Base-by-base conservation (phyloP, 306 rosid genomes). In the Castanea sativa region DNA sequence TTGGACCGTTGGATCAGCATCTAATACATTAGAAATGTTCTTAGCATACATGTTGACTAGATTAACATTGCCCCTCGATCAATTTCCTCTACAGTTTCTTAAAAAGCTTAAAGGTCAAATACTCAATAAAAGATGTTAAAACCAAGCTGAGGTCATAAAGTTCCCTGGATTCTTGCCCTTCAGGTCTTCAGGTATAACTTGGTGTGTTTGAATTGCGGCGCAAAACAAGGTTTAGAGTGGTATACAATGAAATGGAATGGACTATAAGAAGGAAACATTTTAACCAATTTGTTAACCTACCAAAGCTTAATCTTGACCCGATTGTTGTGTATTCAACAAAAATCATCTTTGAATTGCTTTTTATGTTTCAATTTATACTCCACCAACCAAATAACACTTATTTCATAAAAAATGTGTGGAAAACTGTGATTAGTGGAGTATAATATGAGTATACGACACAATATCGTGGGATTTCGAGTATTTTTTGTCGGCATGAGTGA, bases 221-320 rank as follows among this genome's bases (percentile, higher is more conserved):
- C 84, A 86, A 88, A 77, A 77, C 79, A 83, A 68, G 82, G 78
- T 41, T 73, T 57, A 68, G 41, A 63, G 72, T 11, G 30, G 67
- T 61, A 53, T 60, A 57, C 30, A 75, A 79, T 25, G 75, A 55
- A 53, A 77, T 51, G 19, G 4, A 43, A 23, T 25, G 64, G 59
- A 60, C 4, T 23, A 41, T 41, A 55, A 76, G 71, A 30, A 76
- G 69, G 38, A 63, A 83, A 75, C 70, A 73, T 76, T 73, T 73
- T 69, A 79, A 14, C 80, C 80, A 5, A 57, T 52, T 32, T 6
- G 60, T 29, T 63, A 63, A 63, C 69, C 69, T 29, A 63, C 69
- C 69, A 7, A 27, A 13, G 69, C 41, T 32, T 4, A 7, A 63
- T 49, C 14, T 49, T 21, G 32, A 59, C 30, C 32, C 13, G 30